Percentiles rank a stretch among this genome's conserved stretches.
Conservation (phyloP, 1,139 yeast species). For the Blastobotrys persicus region DNA sequence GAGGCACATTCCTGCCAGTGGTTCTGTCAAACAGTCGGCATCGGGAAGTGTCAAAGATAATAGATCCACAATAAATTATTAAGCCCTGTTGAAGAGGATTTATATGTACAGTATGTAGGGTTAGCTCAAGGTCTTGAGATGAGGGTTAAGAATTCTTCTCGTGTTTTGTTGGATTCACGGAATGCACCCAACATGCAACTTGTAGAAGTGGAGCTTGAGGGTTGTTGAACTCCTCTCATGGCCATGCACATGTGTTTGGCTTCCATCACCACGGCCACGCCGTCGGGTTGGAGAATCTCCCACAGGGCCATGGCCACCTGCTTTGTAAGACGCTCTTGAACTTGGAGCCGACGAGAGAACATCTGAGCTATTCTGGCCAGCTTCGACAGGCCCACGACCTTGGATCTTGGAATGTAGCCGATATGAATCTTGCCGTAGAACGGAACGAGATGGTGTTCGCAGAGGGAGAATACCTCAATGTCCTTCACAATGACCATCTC, state of each 20-base stretch:
- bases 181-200: constrained; percentile 97
- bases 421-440: constrained; percentile 95
- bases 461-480: constrained; percentile 84
- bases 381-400: constrained; percentile 91
- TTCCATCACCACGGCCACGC: constrained; percentile 97
- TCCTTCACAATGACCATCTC: constrained; percentile 98
- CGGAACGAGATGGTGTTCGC: constrained; percentile 98
- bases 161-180: constrained; percentile 87
- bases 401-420: constrained; percentile 91
- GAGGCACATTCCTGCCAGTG: too few relatives aligned
- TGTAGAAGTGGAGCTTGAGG: constrained; percentile 90
- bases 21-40: too few relatives aligned
- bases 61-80: too few relatives aligned
- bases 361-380: constrained; percentile 94
- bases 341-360: constrained; percentile 94
- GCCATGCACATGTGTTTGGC: constrained; percentile 99
- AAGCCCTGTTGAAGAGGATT: not conserved
- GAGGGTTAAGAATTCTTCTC: constrained; percentile 91
- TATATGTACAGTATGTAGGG: not conserved
- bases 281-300: constrained; percentile 88
- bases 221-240: constrained; percentile 93
- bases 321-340: constrained; percentile 92
- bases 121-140: constrained; percentile 32
- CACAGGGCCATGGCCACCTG: constrained; percentile 95
- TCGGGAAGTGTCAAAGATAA: too few relatives aligned